Evolutionary conservation across 2,329 filamentous ascomycete genomes (phyloP).

Genomic region (Diaporthe sp.): DNA sequence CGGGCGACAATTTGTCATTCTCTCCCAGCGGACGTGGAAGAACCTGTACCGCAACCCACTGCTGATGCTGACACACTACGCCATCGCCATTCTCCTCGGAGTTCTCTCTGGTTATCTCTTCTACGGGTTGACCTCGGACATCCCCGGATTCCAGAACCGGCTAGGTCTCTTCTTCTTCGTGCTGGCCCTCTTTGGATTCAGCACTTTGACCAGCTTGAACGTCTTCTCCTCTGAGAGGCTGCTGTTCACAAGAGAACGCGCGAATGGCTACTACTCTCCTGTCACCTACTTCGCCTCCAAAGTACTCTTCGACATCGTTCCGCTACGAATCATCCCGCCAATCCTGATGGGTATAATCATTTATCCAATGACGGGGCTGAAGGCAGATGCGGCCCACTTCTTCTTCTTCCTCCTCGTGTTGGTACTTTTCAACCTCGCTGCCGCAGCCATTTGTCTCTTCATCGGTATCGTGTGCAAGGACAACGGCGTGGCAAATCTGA

Average conservation of each 20-base stretch:
- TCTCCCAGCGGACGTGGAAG: slow-evolving; percentile 93
- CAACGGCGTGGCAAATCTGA: slow-evolving; percentile 88
- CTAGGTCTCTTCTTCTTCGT: slow-evolving; percentile 98
- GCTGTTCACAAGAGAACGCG: slow-evolving; percentile 91
- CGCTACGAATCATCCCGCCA: slow-evolving; percentile 92
- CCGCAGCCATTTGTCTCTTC: slow-evolving; percentile 92
- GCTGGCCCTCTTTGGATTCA: slow-evolving; percentile 95
- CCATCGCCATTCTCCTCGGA: slow-evolving; percentile 93
- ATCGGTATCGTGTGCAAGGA: slow-evolving; percentile 97
- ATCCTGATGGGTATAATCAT: slow-evolving; percentile 96
- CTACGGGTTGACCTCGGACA: slow-evolving; percentile 95
- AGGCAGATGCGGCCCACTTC: slow-evolving; percentile 86
- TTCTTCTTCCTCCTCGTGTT: slow-evolving; percentile 92
- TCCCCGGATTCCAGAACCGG: slow-evolving; percentile 97
- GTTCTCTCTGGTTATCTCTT: slow-evolving; percentile 96
- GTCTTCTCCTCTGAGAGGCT: slow-evolving; percentile 94
- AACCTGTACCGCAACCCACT: slow-evolving; percentile 98
- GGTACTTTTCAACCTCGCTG: slow-evolving; percentile 95
- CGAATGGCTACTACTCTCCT: slow-evolving; percentile 96
- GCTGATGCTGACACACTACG: slow-evolving; percentile 98
- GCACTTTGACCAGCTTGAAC: slow-evolving; percentile 91
- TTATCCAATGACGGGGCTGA: slow-evolving; percentile 96
- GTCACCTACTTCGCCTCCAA: slow-evolving; percentile 96
- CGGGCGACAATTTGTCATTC: slow-evolving; percentile 85
- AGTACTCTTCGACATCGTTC: slow-evolving; percentile 97